These are phyloP conservation scores for Starmerella gropengiesseri DNA, from an alignment of 805 yeast genomes.

Conservation along the genomic window DNA sequence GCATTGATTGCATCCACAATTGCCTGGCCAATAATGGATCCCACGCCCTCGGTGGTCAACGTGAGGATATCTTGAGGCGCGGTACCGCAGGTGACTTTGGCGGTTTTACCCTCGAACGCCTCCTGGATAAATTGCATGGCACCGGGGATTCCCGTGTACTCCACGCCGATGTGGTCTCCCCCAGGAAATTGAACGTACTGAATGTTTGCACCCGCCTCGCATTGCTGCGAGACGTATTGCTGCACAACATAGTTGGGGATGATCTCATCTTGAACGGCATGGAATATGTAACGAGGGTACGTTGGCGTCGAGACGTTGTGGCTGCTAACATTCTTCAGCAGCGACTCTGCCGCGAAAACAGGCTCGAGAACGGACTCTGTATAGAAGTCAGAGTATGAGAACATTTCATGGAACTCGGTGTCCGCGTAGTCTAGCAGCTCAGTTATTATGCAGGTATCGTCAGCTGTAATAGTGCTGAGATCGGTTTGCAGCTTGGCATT, in stretches of 20 bases:
- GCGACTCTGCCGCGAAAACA: not conserved
- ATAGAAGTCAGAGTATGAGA: constrained; percentile 1
- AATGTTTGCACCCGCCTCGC: constrained; percentile 9
- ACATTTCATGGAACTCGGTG: not conserved
- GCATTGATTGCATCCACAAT: constrained; percentile 1
- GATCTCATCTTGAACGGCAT: constrained; percentile 22
- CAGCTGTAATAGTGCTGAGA: not conserved
- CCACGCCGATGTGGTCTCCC: constrained; percentile 6
- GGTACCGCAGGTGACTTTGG: constrained; percentile 5
- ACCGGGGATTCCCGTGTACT: constrained; percentile 3
- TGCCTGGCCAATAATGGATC: constrained; percentile 1
- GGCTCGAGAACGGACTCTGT: not conserved
- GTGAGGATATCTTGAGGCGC: constrained; percentile 5
- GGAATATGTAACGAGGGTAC: constrained; percentile 22
- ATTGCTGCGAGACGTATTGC: constrained; percentile 8
- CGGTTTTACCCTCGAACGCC: constrained; percentile 10
- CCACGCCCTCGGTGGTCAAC: not conserved
- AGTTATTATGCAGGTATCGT: not conserved
- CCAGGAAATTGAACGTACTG: constrained; percentile 2
- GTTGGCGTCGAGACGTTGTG: constrained; percentile 17
- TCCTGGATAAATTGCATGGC: constrained; percentile 15
- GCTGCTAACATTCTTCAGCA: not conserved
- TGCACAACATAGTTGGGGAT: constrained; percentile 19
- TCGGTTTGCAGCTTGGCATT: constrained; percentile 8
- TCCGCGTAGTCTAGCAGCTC: not conserved